Conservation (phyloP, 139 green algal genomes). For the Chlamydomonas schloesseri region DNA sequence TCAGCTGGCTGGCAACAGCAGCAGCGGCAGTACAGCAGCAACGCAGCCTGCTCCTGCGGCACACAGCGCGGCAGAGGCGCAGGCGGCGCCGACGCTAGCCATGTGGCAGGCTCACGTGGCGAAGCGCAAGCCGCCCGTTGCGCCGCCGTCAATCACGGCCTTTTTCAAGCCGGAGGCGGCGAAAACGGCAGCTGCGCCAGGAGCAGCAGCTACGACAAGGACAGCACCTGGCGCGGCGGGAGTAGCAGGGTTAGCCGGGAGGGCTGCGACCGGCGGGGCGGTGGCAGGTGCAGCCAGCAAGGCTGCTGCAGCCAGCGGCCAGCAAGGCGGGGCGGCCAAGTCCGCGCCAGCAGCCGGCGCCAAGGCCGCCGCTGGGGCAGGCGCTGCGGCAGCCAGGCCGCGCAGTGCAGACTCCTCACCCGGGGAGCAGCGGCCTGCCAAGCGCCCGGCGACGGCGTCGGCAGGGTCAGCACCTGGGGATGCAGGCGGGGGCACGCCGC, state of each 20-base stretch:
- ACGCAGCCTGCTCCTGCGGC: not conserved
- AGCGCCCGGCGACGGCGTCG: not conserved
- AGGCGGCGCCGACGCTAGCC: not conserved
- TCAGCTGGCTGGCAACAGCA: not conserved
- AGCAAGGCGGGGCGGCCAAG: not conserved
- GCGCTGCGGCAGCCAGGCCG: too few relatives aligned
- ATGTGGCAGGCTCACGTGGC: not conserved
- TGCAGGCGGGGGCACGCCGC: too few relatives aligned
- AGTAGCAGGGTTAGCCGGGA: not conserved
- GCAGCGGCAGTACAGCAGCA: not conserved
- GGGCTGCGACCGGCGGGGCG: not conserved
- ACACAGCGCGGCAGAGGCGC: not conserved
- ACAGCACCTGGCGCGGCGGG: too few relatives aligned
- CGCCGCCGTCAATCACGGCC: not conserved
- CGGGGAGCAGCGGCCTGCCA: not conserved
- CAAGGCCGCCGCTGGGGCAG: not conserved
- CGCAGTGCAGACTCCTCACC: too few relatives aligned
- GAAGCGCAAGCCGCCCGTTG: not conserved
- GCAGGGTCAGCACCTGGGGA: too few relatives aligned
- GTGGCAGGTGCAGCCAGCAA: not conserved
- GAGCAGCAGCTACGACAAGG: too few relatives aligned
- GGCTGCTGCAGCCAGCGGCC: not conserved
- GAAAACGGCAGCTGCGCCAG: too few relatives aligned
- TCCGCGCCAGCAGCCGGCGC: not conserved
- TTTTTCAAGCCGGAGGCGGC: constrained; percentile 17